These are phyloP conservation scores for Polychytrium aggregatum DNA, from an alignment of 192 early-diverging fungal species.

Conservation along the genomic window DNA sequence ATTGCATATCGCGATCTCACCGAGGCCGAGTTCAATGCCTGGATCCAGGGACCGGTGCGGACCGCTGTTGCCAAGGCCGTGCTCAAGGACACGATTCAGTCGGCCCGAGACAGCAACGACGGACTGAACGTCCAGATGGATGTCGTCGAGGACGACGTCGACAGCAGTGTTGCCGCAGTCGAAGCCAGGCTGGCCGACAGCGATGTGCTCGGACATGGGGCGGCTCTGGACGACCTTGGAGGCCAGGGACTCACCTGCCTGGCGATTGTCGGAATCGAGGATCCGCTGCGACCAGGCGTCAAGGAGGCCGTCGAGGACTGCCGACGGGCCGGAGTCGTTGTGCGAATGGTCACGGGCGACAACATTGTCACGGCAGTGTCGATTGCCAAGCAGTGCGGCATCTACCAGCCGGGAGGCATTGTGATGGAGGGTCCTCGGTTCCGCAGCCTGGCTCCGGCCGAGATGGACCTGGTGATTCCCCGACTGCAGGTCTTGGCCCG, in stretches of 20 bases:
- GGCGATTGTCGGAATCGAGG: constrained; percentile 90
- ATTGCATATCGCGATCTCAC: constrained; percentile 41
- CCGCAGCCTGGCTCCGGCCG: constrained; percentile 64
- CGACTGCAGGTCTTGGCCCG: not conserved
- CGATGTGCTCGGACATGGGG: not conserved
- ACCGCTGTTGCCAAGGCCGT: no score
- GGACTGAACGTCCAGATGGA: constrained; percentile 15
- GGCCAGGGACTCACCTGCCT: constrained; percentile 15
- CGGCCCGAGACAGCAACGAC: no score
- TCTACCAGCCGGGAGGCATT: constrained; percentile 73
- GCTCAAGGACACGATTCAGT: no score
- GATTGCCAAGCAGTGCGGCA: constrained; percentile 71
- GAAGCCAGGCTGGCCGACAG: no score
- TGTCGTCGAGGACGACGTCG: constrained; percentile 36
- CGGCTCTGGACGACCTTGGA: not conserved
- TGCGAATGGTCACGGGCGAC: constrained; percentile 96
- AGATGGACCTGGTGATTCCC: constrained; percentile 43
- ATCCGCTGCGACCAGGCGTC: constrained; percentile 93
- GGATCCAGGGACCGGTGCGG: no score
- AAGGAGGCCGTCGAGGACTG: constrained; percentile 81
- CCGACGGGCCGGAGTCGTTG: constrained; percentile 82
- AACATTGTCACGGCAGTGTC: constrained; percentile 75
- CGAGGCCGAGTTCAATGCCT: no score
- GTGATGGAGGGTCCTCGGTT: constrained; percentile 95
- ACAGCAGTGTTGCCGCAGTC: no score